Base-by-base conservation (phyloP, 2,329 filamentous ascomycete species). In the Dactylonectria estremocensis region DNA sequence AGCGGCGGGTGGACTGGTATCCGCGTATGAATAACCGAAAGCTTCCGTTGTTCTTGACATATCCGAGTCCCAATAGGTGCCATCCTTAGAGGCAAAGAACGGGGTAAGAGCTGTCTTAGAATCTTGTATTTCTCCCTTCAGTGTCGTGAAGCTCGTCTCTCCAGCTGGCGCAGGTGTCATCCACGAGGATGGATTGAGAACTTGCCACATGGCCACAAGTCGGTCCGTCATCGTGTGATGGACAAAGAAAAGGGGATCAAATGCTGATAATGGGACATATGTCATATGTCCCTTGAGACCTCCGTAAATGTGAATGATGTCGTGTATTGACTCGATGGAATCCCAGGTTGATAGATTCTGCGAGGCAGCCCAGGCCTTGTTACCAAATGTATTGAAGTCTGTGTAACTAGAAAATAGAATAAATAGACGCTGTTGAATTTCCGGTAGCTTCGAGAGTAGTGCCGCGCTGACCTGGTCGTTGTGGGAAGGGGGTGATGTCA, bases 221-320 rank as follows among this genome's bases (percentile, higher is more conserved):
- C 94, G 89, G 76, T 97, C 94, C 8, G 94, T 87, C 79, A 93
- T 95, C 69, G 85, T 83, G 74, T 95, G 93, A 74, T 95, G 93
- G 9, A 95, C 81, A 81, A 92, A 93, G 80, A 95, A 95, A 13
- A 93, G 82, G 0, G 93, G 93, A 76, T 97, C 94, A 77, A 94
- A 97, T 0, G 92, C 88, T 2, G 93, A 92, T 72, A 92, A 92
- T 18, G 90, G 89, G 35, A 91, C 89, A 78, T 89, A 92, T 48
- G 87, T 89, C 88, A 93, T 92, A 73, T 94, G 92, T 2, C 92
- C 91, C 40, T 86, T 85, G 66, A 81, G 84, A 35, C 88, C 92
- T 3, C 87, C 84, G 55, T 87, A 83, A 35, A 86, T 86, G 71
- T 92, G 90, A 45, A 92, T 84, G 11, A 86, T 84, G 75, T 92